Evolutionary conservation across 306 rosid species (phyloP).

Genomic region (Carpinus viminea): DNA sequence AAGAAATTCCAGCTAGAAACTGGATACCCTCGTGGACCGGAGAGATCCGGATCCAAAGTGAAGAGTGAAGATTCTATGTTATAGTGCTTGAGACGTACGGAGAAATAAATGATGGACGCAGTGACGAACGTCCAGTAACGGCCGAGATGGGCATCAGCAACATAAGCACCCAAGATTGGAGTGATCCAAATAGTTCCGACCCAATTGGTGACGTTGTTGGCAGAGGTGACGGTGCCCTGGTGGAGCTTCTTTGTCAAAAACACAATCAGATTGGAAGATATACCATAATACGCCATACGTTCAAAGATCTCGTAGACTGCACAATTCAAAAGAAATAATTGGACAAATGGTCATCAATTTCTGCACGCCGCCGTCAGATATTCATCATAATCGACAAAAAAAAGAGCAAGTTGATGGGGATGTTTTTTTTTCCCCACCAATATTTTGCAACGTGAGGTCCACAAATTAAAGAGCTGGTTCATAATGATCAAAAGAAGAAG

Average conservation of each 20-base stretch:
- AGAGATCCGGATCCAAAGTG: too few species aligned
- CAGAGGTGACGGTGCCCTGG: constrained; percentile 41
- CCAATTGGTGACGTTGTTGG: constrained; percentile 62
- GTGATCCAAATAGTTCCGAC: constrained; percentile 72
- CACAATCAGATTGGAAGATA: constrained; percentile 42
- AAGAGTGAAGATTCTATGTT: too few species aligned
- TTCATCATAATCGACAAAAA: neutral
- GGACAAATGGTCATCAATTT: neutral
- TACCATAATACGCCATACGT: constrained; percentile 43
- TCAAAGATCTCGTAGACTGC: constrained; percentile 58
- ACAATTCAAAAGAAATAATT: neutral
- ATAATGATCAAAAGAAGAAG: neutral
- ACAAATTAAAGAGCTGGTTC: too few species aligned
- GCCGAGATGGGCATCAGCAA: constrained; percentile 83
- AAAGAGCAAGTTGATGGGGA: neutral
- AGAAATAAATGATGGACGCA: constrained; percentile 55
- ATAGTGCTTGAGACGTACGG: constrained; percentile 27
- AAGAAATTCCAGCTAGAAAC: too few species aligned
- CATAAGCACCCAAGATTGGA: constrained; percentile 80
- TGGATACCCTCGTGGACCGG: too few species aligned
- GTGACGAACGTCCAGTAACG: constrained; percentile 73
- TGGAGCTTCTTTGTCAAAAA: constrained; percentile 47
- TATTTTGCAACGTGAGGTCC: too few species aligned
- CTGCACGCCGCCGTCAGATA: neutral
- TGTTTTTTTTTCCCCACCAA: too few species aligned